phyloP scores from a whole-genome alignment of 2,329 filamentous ascomycete genomes.

The Fusarium buharicum region DNA sequence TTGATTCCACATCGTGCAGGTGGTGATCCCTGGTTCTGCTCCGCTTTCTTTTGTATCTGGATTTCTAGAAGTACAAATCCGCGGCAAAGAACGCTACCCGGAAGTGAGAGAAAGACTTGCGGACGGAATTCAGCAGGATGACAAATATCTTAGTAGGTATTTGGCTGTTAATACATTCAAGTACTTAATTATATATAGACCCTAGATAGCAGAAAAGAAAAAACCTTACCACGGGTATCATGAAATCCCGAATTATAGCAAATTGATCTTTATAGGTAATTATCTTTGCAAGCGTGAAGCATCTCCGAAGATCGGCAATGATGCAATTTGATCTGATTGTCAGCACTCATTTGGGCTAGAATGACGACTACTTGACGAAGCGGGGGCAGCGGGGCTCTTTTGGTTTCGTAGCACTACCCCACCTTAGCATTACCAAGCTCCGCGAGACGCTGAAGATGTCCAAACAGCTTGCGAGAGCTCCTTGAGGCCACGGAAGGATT shows the following conservation, averaged over 20 bases:
- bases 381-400: conserved; percentile 41
- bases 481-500: conserved; percentile 21
- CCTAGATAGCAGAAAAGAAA: too few species aligned
- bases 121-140: too few species aligned
- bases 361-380: conserved; percentile 43
- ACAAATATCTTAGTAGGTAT: too few species aligned
- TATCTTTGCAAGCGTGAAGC: not conserved
- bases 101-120: not conserved
- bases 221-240: too few species aligned
- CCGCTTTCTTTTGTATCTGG: not conserved
- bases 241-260: too few species aligned
- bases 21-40: not conserved
- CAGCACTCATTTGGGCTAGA: conserved; percentile 33
- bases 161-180: too few species aligned
- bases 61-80: not conserved
- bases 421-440: conserved; percentile 26
- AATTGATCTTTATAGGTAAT: too few species aligned
- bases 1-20: conserved; percentile 23
- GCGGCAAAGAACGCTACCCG: not conserved
- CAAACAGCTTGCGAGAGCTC: conserved; percentile 33
- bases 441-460: conserved; percentile 17
- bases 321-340: conserved; percentile 43
- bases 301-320: conserved; percentile 42
- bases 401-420: conserved; percentile 27
- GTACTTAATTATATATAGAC: too few species aligned